Evolutionary conservation across 1,284 basidiomycete species (phyloP), one percentile per base, ranked within the genome.

Genomic region (Cryptococcus sp.): DNA sequence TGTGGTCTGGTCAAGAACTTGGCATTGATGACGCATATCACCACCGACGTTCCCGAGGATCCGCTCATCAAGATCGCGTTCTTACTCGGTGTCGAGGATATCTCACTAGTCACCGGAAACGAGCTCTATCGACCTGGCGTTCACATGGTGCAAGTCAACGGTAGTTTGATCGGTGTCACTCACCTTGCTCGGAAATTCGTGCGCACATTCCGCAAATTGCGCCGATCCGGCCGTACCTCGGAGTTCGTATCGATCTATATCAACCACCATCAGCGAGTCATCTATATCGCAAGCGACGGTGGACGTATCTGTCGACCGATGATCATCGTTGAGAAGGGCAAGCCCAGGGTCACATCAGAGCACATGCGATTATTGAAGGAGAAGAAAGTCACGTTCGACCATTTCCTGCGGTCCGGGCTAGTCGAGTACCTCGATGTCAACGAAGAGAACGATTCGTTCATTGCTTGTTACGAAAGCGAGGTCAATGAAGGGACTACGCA

Each of bases 361-460:
- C 93, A 99, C 76, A 90, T 97, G 65, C 72, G 79, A 87, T 81
- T 89, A 75, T 83, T 99, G 55, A 95, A 95, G 76, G 84, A 86
- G 58, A 88, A 87, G 27, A 81, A 82, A 51, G 84, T 91, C 51
- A 86, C 86, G 0, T 99, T 99, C 73, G 95, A 99, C 77, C 93
- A 96, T 76, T 99, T 99, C 80, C 82, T 99, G 19, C 85, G 85
- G 50, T 87, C 87, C 57, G 96, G 96, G n/a, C 83, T 99, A n/a
- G 91, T 99, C 65, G 96, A 99, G 78, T 99, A 99, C 75, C 86
- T 99, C 48, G 96, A 99, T 73, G 95, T 98, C 61, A 99, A 99
- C 77, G 96, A 99, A 78, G 96, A 99, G 80, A 99, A 99, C 76
- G 96, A 99, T 79, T 90, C 93, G 19, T 90, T 90, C 78, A 97